phyloP scores from a whole-genome alignment of 1,284 basidiomycete genomes.

The Ceratorhiza oryzae-sativae region DNA sequence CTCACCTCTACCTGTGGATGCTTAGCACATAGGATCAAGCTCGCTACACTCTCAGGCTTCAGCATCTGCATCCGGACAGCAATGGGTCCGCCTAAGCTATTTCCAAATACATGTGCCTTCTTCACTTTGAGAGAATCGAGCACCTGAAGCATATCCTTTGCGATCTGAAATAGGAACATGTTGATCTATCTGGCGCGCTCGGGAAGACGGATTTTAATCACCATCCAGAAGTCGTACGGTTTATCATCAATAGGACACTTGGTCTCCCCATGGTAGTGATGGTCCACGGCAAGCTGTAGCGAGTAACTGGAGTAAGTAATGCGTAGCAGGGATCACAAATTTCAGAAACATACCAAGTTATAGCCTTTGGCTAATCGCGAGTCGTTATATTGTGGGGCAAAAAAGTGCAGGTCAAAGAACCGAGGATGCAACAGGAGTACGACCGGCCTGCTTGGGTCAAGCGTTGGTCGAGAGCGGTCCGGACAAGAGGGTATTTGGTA shows the following conservation, averaged over 20 bases:
- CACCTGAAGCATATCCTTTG: conserved; percentile 41
- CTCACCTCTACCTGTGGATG: conserved; percentile 42
- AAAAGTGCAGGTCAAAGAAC: conserved; percentile 44
- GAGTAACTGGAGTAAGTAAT: not conserved
- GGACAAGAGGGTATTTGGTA: conserved; percentile 43
- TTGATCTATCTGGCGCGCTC: not conserved
- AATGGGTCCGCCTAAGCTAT: conserved; percentile 38
- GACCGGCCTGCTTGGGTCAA: conserved; percentile 41
- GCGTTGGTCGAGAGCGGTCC: conserved; percentile 40
- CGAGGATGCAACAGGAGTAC: conserved; percentile 43
- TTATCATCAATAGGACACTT: conserved; percentile 40
- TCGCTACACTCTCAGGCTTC: conserved; percentile 37
- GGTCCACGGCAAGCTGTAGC: conserved; percentile 40
- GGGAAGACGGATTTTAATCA: not conserved
- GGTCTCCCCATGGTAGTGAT: conserved; percentile 44
- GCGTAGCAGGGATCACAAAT: not conserved
- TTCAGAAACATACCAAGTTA: conserved; percentile 36
- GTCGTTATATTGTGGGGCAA: conserved; percentile 42
- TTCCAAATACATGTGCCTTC: conserved; percentile 43
- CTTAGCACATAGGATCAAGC: conserved; percentile 41
- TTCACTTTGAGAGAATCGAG: conserved; percentile 40
- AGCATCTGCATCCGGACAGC: conserved; percentile 38
- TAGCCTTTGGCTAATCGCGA: conserved; percentile 43
- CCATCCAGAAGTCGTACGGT: conserved; percentile 43
- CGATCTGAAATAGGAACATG: conserved; percentile 29